Base-by-base conservation (phyloP, 2,329 filamentous ascomycete genomes). In the Ceratocystiopsis brevicomis region DNA sequence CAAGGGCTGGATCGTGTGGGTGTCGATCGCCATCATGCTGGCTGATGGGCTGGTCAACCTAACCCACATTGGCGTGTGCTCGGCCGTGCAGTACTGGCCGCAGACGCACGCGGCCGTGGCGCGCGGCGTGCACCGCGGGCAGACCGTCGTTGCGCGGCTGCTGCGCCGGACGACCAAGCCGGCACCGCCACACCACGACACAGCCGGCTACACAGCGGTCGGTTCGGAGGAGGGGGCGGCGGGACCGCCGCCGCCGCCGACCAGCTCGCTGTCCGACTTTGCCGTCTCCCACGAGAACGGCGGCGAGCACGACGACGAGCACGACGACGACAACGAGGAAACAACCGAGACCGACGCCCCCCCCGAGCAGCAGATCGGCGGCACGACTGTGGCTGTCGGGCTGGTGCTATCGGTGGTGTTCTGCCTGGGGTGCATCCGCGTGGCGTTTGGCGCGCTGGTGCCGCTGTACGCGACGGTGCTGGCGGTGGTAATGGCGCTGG, bases 1-100 rank as follows among this genome's bases (percentile, higher is more conserved):
- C 57, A 95, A 96, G 61, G 90, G 88, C 36, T 98, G 90, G 90
- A 96, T 98, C 47, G 84, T 98, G 0, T 98, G 90, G 90, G 69
- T 93, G 3, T 94, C 85, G 33, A 65, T 98, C 30, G 84, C 90
- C 4, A 95, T 98, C 51, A 98, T 98, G 90, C 69, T 98, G 21
- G 83, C 84, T 18, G 90, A 98, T 59, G 85, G 88, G 0, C 69
- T 98, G 4, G 73, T 96, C 48, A 95, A 82, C 53, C 71, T 98
- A 11, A 76, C 81, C 1, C 86, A 87, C 66, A 70, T 95, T 37
- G 65, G 81, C 1, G 50, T 81, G 3, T 73, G 73, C 4, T 54
- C 56, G 1, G 38, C 40, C 17, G 11, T 50, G 4, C 46, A 46
- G 37, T 44, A 41, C 37, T 46, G 45, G 42, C 47, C 49, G 11